Conservation (phyloP, 192 early-diverging fungal species). For the Pilobolus umbonatus region DNA sequence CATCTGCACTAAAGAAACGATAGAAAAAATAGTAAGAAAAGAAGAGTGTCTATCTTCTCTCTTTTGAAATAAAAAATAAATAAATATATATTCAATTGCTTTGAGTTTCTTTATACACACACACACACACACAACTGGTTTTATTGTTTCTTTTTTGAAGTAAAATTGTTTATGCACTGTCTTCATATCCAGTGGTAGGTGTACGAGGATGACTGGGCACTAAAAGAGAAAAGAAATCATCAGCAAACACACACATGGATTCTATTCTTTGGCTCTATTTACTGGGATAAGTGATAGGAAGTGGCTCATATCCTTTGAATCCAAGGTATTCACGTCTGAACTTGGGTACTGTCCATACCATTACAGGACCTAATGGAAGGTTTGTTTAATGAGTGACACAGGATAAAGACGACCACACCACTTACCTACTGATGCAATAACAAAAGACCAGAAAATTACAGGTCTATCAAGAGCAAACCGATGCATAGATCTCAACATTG, state of each 20-base stretch:
- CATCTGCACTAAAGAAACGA: constrained; percentile 15
- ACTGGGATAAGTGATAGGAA: constrained; percentile 35
- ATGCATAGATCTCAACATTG: constrained; percentile 23
- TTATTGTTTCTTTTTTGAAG: constrained; percentile 5
- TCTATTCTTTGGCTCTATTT: neutral
- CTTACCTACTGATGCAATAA: constrained; percentile 31
- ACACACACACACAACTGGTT: neutral
- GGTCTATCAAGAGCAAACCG: constrained; percentile 31
- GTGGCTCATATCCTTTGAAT: constrained; percentile 25
- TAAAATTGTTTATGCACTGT: constrained; percentile 12
- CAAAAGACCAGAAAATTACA: constrained; percentile 33
- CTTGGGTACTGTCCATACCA: constrained; percentile 33
- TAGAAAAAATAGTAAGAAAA: neutral
- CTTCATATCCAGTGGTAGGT: constrained; percentile 35
- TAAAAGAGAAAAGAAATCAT: constrained; percentile 6
- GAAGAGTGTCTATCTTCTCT: neutral
- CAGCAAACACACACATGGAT: neutral
- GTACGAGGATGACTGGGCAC: constrained; percentile 29
- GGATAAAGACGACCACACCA: neutral
- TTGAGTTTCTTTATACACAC: too few species aligned
- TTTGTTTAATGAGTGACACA: neutral
- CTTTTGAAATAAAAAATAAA: neutral
- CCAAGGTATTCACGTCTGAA: constrained; percentile 35
- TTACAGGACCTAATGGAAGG: constrained; percentile 21
- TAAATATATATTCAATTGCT: too few species aligned